Evolutionary conservation across 2,329 filamentous ascomycete genomes (phyloP), one percentile per base, ranked within the genome.

Genomic region (Cladophialophora chaetospira): DNA sequence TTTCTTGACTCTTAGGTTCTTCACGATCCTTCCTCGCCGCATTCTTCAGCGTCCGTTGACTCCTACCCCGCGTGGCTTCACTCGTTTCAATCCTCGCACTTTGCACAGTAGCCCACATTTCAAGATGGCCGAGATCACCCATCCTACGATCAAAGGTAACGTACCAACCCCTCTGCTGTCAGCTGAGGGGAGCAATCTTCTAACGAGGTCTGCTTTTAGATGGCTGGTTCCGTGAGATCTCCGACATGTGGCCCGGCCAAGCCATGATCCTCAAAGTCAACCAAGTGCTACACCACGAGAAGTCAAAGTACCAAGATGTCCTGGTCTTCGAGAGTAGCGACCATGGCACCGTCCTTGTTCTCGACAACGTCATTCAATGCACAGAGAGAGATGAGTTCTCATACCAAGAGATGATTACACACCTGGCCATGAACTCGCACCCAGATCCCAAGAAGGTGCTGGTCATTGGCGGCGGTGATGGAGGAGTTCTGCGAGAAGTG

Each of bases 161-260:
- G 71, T 51, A 10, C 9, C 19, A 25, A 23, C 15, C 44, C 46
- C 42, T 28, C 9, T 15, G 25, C 17, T 42, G 11, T 11, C 17
- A 4, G 15, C 17, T 6, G 17, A 21, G 43, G 21, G 38, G 13
- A 17, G 26, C 17, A 9, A 45, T 25, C 17, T n/a, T 29, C n/a
- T 33, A 19, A 19, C 19, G 31, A 17, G 11, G 3, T 8, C 4
- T 45, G n/a, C n/a, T 43, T 42, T 5, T 23, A 96, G 94, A 97
- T 96, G 94, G 93, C 80, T 99, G 94, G 94, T 99, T 99, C 88
- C 89, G 91, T 77, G 94, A 99, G 81, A 92, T 96, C 79, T 96
- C 89, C 68, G 82, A 94, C 73, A 97, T 99, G 93, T 99, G 94
- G 94, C 93, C 94, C 63, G 91, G 94, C 75, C 94, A 97, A 82